These are phyloP conservation scores for Daldinia childiae DNA, from an alignment of 495 filamentous ascomycete species.

Conservation along the genomic window DNA sequence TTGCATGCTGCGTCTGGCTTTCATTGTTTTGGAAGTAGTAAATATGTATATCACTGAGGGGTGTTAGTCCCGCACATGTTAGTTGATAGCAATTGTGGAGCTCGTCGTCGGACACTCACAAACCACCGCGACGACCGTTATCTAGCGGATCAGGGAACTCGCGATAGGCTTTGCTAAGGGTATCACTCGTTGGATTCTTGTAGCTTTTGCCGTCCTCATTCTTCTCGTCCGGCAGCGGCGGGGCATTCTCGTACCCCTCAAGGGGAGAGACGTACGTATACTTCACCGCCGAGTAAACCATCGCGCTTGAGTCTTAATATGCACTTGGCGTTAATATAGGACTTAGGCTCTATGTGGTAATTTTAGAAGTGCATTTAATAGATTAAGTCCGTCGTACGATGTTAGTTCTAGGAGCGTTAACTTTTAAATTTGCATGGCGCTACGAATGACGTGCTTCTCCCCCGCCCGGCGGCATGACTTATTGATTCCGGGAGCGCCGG, in stretches of 20 bases:
- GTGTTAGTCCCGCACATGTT: neutral
- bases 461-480: neutral
- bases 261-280: conserved; percentile 73
- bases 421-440: neutral
- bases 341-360: neutral
- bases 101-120: conserved; percentile 51
- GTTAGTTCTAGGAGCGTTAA: neutral
- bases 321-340: neutral
- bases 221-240: conserved; percentile 69
- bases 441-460: conserved; percentile 1
- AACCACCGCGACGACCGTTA: conserved; percentile 67
- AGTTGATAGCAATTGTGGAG: neutral
- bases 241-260: conserved; percentile 69
- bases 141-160: conserved; percentile 70
- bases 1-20: conserved; percentile 70
- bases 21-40: conserved; percentile 77
- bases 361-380: neutral
- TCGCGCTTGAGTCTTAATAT: conserved; percentile 20
- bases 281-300: conserved; percentile 26
- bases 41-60: conserved; percentile 76
- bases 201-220: conserved; percentile 73
- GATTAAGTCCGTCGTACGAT: neutral
- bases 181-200: conserved; percentile 65
- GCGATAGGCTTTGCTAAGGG: conserved; percentile 70
- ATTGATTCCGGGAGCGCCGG: neutral